Conservation (phyloP, 2,329 filamentous ascomycete species). For the Hirsutella thompsonii region DNA sequence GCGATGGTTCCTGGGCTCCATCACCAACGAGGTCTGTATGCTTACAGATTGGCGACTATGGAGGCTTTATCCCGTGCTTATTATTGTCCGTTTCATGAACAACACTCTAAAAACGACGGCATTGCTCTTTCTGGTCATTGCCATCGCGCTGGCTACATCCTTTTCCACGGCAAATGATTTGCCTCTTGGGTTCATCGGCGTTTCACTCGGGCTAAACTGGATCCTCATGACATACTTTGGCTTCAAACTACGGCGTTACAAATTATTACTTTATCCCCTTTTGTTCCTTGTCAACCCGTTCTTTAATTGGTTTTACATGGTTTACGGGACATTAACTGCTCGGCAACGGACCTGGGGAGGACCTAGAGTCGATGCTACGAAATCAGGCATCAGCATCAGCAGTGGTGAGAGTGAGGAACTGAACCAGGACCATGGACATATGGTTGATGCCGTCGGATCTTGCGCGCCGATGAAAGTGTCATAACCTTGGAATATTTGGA, state of each 20-base stretch:
- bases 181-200: slow-evolving; percentile 84
- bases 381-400: slow-evolving; percentile 63
- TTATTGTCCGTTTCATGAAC: slow-evolving; percentile 82
- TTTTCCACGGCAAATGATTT: slow-evolving; percentile 65
- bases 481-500: no score
- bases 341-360: slow-evolving; percentile 94
- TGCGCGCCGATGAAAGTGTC: no score
- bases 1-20: slow-evolving; percentile 93
- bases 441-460: no score
- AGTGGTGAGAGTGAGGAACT: no score
- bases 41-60: slow-evolving; percentile 86
- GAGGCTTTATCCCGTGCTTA: slow-evolving; percentile 78
- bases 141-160: slow-evolving; percentile 74
- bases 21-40: slow-evolving; percentile 98
- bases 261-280: slow-evolving; percentile 86
- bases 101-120: slow-evolving; percentile 94
- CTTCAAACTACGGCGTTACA: slow-evolving; percentile 72
- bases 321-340: slow-evolving; percentile 90
- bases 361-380: slow-evolving; percentile 75
- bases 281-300: slow-evolving; percentile 96
- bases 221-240: slow-evolving; percentile 94
- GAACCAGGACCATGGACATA: no score
- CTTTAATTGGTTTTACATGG: slow-evolving; percentile 98
- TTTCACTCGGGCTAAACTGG: slow-evolving; percentile 90
- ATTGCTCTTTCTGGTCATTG: slow-evolving; percentile 86